Evolutionary conservation across 2,329 filamentous ascomycete species (phyloP), one percentile per base, ranked within the genome.

Genomic region (Thelonectria discophora): DNA sequence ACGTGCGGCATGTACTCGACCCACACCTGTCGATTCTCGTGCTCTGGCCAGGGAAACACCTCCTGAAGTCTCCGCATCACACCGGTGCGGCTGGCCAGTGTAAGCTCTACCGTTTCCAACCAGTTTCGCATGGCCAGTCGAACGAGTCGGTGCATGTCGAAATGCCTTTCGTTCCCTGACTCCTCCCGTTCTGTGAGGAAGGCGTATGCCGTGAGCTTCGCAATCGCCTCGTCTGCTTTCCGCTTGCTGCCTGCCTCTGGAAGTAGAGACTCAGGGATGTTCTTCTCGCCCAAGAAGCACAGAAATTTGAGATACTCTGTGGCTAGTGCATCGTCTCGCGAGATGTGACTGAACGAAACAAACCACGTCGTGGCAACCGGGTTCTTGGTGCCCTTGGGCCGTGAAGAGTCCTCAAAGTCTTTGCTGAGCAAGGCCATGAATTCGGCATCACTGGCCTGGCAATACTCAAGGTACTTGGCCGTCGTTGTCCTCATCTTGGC

Each of bases 81-180:
- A 7, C 21, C 27, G 10, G 39, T 53, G 37, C 48, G 24, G 24
- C 55, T 20, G 27, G 7, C 43, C 40, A 15, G n/a, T 10, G 17
- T 34, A 30, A 58, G 34, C 39, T 55, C 59, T 52, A 69, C 57
- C n/a, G 64, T 24, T 0, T 58, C 47, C 1, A 77, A 48, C 72
- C 69, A 76, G 39, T 71, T 76, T 13, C 61, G 65, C 60, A 70
- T 74, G 3, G 70, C 68, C 12, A 77, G 32, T 32, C 65, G 69
- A 20, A 77, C 72, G 5, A 78, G 65, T 10, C 74, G 69, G 37
- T 78, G 73, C 10, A 78, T 75, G 48, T 75, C 73, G 30, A 69
- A 71, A 2, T 58, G 59, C 13, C 58, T 37, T 2, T 18, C 4
- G n/a, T n/a, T n/a, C 24, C 24, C 4, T 4, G 4, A 24, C 8